Base-by-base conservation (phyloP, 73 alveolate species). In the Paramecium primaurelia region DNA sequence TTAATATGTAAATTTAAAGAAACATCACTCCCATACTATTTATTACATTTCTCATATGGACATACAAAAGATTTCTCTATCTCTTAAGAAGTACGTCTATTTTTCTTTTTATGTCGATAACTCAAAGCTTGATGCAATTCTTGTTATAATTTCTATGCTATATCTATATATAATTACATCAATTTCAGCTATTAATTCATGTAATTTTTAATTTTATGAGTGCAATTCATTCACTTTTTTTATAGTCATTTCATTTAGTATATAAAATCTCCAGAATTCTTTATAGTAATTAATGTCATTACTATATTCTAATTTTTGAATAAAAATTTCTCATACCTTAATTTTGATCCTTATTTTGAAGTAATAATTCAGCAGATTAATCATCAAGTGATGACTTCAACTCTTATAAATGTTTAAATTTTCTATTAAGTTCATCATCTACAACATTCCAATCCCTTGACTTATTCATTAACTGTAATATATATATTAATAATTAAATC, bases 21-120 rank as follows among this genome's bases (percentile, higher is more conserved):
- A 12, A 96, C 97, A 54, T 96, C 98, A 26, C 97, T 94, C 32
- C 98, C 98, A 75, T 94, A 96, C 54, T 71, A 84, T 71, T 96
- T 96, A 69, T 92, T 95, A 60, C 98, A 96, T 44, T 86, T 86
- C n/a, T 77, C 92, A 88, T 94, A 96, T 34, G 98, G 98, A 83
- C 98, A 96, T 18, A 58, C 36, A 59, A 71, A 94, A 69, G 92
- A 58, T 86, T 92, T 94, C 12, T 92, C 96, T 10, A 96, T 96
- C 49, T 96, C 96, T 45, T 86, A 83, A 1, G 98, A 96, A 9
- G 96, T 86, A 86, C 98, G 77, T 77, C 98, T 94, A 26, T 88
- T 73, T 45, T 96, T 96, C 95, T 96, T 96, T 80, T 96, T 96
- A 37, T 89, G 86, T 51, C 88, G 45, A 59, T 71, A 45, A 42